Percentiles rank a stretch among this genome's conserved stretches.
Evolutionary conservation across 2,329 filamentous ascomycete genomes (phyloP).

Genomic region (Fusarium sp.): DNA sequence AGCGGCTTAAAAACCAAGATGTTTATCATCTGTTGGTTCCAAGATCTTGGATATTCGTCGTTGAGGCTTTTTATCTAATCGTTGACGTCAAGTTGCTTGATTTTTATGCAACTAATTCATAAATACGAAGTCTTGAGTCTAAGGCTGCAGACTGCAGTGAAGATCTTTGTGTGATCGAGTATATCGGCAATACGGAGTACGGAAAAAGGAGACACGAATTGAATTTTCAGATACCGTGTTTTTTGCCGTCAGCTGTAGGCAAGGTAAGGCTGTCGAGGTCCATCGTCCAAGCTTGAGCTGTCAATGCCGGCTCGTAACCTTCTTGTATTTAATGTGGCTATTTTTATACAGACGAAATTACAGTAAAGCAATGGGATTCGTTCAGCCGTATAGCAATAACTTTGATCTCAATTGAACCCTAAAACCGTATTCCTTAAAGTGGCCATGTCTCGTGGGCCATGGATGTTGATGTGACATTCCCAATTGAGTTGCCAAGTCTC

Average conservation of each 20-base stretch:
- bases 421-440: slow-evolving; percentile 5
- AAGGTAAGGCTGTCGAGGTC: not conserved
- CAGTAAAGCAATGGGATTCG: not conserved
- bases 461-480: slow-evolving; percentile 15
- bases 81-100: slow-evolving; percentile 23
- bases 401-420: not conserved
- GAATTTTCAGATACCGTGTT: not conserved
- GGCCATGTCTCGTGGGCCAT: not conserved
- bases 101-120: slow-evolving; percentile 17
- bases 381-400: not conserved
- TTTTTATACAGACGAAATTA: slow-evolving; percentile 5
- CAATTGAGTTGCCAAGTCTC: not conserved
- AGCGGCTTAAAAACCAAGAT: not conserved
- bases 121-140: slow-evolving; percentile 17
- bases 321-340: not conserved
- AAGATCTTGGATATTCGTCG: not conserved
- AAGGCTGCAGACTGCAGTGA: not conserved
- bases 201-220: not conserved
- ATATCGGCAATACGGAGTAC: not conserved
- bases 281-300: not conserved
- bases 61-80: slow-evolving; percentile 20
- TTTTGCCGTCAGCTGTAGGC: not conserved
- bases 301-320: not conserved
- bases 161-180: not conserved
- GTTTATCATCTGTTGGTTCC: not conserved